A percentile compares a stretch with the other conserved stretches of the same genome.
Conservation (phyloP, 1,139 yeast genomes). For the Taphrina communis region DNA sequence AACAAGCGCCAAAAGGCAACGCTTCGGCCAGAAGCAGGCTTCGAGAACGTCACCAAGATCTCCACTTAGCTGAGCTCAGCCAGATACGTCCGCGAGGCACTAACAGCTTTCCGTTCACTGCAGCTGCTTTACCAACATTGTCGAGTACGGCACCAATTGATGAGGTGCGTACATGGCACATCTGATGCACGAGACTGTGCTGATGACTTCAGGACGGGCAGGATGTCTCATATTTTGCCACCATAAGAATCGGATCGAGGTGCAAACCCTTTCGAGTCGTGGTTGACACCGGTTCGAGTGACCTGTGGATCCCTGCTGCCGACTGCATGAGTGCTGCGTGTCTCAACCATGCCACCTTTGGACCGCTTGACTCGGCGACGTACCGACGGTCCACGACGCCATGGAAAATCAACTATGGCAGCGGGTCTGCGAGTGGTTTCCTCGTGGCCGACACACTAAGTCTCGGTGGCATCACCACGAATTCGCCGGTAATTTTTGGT, state of each 20-base stretch:
- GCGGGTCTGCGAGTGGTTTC: slow-evolving; percentile 63
- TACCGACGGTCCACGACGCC: slow-evolving; percentile 49
- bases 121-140: slow-evolving; percentile 9
- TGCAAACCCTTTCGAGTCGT: slow-evolving; percentile 58
- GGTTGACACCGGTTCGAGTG: slow-evolving; percentile 70
- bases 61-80: background rate
- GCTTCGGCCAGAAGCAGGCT: background rate
- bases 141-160: slow-evolving; percentile 5
- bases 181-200: background rate
- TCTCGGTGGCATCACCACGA: slow-evolving; percentile 54
- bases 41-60: background rate
- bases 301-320: slow-evolving; percentile 66
- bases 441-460: slow-evolving; percentile 55
- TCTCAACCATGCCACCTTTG: slow-evolving; percentile 51
- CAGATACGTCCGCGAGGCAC: background rate
- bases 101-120: background rate
- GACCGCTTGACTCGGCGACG: slow-evolving; percentile 48
- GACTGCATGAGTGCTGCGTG: slow-evolving; percentile 61
- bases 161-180: background rate
- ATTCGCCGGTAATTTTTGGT: slow-evolving; percentile 60
- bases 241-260: slow-evolving; percentile 26
- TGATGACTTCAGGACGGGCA: slow-evolving; percentile 20
- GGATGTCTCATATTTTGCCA: slow-evolving; percentile 31
- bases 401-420: slow-evolving; percentile 61
- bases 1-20: too few species aligned